Evolutionary conservation across 495 filamentous ascomycete species (phyloP).

Genomic region (Aspergillus heteromorphus): DNA sequence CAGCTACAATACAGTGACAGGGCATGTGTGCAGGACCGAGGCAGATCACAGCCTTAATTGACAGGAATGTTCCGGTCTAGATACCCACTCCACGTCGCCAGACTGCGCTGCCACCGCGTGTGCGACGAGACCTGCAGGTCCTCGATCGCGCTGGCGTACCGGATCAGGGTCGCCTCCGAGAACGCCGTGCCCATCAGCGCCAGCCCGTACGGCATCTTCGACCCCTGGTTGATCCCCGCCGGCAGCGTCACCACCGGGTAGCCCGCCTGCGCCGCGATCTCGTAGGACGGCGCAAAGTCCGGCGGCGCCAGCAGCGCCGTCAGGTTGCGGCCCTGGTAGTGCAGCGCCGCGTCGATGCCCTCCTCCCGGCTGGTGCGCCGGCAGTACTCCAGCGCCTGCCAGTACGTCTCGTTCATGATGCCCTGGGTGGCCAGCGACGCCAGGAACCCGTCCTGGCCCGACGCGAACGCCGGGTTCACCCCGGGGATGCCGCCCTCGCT

Average conservation of each 20-base stretch:
- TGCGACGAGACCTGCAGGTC: slow-evolving; percentile 45
- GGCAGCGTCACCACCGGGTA: slow-evolving; percentile 70
- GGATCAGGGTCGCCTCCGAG: slow-evolving; percentile 55
- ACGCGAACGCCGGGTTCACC: slow-evolving; percentile 59
- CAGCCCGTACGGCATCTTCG: slow-evolving; percentile 66
- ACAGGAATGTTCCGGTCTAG: slow-evolving; percentile 46
- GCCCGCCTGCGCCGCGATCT: slow-evolving; percentile 53
- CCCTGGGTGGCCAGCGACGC: slow-evolving; percentile 55
- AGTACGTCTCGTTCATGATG: slow-evolving; percentile 60
- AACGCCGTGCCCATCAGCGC: slow-evolving; percentile 63
- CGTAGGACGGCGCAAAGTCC: slow-evolving; percentile 57
- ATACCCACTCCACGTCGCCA: slow-evolving; percentile 52
- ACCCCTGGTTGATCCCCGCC: slow-evolving; percentile 45
- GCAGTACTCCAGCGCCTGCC: slow-evolving; percentile 56
- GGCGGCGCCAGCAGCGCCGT: slow-evolving; percentile 61
- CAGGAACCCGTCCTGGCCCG: slow-evolving; percentile 65
- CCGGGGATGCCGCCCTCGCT: slow-evolving; percentile 64
- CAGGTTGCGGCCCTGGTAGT: slow-evolving; percentile 41
- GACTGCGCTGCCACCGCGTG: slow-evolving; percentile 36
- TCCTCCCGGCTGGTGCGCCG: slow-evolving; percentile 53
- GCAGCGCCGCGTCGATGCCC: slow-evolving; percentile 64
- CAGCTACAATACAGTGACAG: no score
- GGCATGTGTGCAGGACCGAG: no score
- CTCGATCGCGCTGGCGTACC: slow-evolving; percentile 65
- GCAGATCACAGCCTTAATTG: not conserved